These are phyloP conservation scores for Batrachochytrium dendrobatidis DNA, from an alignment of 371 early-diverging fungal genomes.

Conservation along the genomic window DNA sequence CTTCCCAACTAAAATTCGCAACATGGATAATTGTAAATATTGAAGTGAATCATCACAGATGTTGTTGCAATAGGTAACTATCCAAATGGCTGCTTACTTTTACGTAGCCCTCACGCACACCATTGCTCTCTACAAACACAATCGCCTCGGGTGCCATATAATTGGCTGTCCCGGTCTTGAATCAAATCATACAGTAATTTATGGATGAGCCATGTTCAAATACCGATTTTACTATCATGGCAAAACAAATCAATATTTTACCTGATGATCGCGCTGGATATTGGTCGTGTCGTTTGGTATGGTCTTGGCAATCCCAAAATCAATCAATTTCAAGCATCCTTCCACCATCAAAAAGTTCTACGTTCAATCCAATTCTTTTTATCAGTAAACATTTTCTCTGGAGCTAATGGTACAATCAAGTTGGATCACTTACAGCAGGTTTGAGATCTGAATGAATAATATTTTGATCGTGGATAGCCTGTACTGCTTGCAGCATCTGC, in stretches of 20 bases:
- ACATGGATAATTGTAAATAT: background rate
- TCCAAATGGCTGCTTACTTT: too few species aligned
- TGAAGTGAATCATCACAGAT: background rate
- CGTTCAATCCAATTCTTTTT: background rate
- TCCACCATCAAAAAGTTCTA: slow-evolving; percentile 78
- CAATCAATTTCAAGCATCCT: slow-evolving; percentile 86
- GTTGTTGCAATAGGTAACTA: too few species aligned
- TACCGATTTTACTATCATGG: background rate
- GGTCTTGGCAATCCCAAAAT: slow-evolving; percentile 98
- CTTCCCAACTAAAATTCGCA: slow-evolving; percentile 26
- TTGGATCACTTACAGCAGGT: slow-evolving; percentile 56
- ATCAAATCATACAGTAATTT: background rate
- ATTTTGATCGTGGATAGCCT: slow-evolving; percentile 73
- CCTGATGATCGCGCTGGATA: slow-evolving; percentile 80
- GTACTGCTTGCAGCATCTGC: slow-evolving; percentile 91
- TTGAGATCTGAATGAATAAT: slow-evolving; percentile 96
- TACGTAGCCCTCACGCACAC: slow-evolving; percentile 19
- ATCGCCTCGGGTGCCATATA: slow-evolving; percentile 98
- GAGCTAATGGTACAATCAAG: background rate
- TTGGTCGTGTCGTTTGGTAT: slow-evolving; percentile 94
- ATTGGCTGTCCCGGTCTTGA: slow-evolving; percentile 81
- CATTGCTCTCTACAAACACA: slow-evolving; percentile 13
- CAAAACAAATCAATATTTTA: slow-evolving; percentile 10
- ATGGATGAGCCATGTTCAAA: background rate
- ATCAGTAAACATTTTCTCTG: background rate